Evolutionary conservation across 176 grass and related monocot species (phyloP), one percentile per base, ranked within the genome.

Genomic region (Cenchrus americanus): DNA sequence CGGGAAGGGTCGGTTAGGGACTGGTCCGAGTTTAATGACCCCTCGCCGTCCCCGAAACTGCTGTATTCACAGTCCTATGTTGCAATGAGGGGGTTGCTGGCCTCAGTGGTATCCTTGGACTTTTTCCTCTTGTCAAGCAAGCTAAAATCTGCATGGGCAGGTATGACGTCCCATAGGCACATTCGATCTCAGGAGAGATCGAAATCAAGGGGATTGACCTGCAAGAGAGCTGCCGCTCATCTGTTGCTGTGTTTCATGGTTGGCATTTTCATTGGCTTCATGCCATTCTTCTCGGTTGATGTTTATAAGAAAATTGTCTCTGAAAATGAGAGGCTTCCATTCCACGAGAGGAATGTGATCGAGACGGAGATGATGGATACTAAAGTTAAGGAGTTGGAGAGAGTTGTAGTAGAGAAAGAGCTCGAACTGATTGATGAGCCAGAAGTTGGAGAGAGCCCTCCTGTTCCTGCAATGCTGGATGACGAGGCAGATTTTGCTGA

Each of bases 251-350:
- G 85, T 71, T 98, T 98, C 85, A 80, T 92, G 74, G 13, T 90
- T 0, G 96, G 96, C 50, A 86, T 89, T 76, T 91, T 98, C 54
- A 84, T 98, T 2, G 96, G 93, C 24, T 95, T 95, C 69, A 93
- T 88, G 23, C 93, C 91, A 0, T 89, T 98, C 59, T 89, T 95
- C 62, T 86, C 93, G 0, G 83, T 95, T 0, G 89, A 98, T 66
- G 71, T 98, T 27, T 89, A 83, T 32, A 87, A 90, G 64, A 94
- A 85, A 83, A 88, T 91, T 19, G 84, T 91, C 1, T 89, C 69
- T 32, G 68, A 89, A 64, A 84, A 92, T 5, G 53, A 81, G 37
- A 80, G 76, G 82, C 87, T 94, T 41, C 82, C 85, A 2, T 88
- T 89, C 26, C 69, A 92, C 18, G 83, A 86, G 13, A 83, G 87